phyloP scores from a whole-genome alignment of 345 rosid species.

The thale cress (Arabidopsis thaliana) region DNA sequence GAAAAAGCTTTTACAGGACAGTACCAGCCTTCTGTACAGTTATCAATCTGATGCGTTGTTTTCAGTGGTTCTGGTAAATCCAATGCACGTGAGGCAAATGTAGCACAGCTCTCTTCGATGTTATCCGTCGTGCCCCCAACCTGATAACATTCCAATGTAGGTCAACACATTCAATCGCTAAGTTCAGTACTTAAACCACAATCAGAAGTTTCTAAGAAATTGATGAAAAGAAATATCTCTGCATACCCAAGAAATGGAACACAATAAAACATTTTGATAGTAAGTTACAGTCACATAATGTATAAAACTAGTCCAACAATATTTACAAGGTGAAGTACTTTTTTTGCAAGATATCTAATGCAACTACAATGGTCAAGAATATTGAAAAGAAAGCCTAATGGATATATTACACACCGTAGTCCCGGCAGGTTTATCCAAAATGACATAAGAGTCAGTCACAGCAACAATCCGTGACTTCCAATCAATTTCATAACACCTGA shows the following conservation, averaged over 20 bases:
- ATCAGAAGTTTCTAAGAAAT: neutral
- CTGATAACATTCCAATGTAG: constrained; percentile 44
- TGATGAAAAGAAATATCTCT: neutral
- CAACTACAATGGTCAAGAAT: neutral
- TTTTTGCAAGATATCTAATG: neutral
- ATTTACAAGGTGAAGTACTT: neutral
- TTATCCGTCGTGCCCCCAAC: constrained; percentile 95
- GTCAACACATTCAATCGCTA: neutral
- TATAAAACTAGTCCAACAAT: neutral
- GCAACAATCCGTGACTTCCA: constrained; percentile 85
- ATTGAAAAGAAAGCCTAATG: constrained; percentile 13
- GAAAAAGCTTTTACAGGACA: neutral
- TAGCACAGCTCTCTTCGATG: constrained; percentile 93
- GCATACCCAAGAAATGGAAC: neutral
- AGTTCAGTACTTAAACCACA: constrained; percentile 6
- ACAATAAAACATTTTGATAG: neutral
- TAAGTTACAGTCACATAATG: neutral
- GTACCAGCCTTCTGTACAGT: constrained; percentile 98
- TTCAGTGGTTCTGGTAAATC: constrained; percentile 62
- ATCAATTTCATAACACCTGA: constrained; percentile 89
- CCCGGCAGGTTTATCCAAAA: constrained; percentile 95
- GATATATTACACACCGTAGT: constrained; percentile 70
- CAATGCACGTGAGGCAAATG: constrained; percentile 80
- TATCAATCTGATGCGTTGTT: constrained; percentile 97
- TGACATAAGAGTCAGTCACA: constrained; percentile 73